Evolutionary conservation across 345 rosid species (phyloP), one percentile per base, ranked within the genome.

Genomic region (Bretschneidera sinensis): DNA sequence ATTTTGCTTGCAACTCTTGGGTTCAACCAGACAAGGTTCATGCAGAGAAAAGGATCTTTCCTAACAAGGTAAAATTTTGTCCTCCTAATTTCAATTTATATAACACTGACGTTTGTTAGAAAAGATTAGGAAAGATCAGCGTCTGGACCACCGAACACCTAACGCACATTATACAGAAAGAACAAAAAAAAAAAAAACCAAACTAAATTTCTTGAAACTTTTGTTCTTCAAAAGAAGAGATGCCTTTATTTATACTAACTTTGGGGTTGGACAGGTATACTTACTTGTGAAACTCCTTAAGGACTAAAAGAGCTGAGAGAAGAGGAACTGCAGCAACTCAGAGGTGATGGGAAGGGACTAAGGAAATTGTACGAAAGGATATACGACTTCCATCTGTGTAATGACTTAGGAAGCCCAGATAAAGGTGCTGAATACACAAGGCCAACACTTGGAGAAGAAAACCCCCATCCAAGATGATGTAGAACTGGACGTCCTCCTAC

Each of bases 1-100:
- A 80, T 55, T 85, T 85, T n/a, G 78, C 81, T 31, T 85, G 91
- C 75, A 68, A 77, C 15, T 80, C 91, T 31, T 82, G 87, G 91
- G 74, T 85, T 3, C 77, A 82, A 60, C 91, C 91, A 0, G 9
- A 68, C 50, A 67, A 48, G 51, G n/a, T n/a, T n/a, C n/a, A n/a
- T n/a, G n/a, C n/a, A n/a, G n/a, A n/a, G n/a, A n/a, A n/a, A n/a
- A n/a, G n/a, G n/a, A n/a, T n/a, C n/a, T n/a, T n/a, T n/a, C n/a
- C n/a, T n/a, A n/a, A n/a, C n/a, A n/a, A n/a, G n/a, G n/a, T n/a
- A n/a, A n/a, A n/a, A n/a, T n/a, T 31, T 31, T 9, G 9, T 31
- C 9, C n/a, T n/a, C n/a, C n/a, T n/a, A n/a, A n/a, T n/a, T n/a
- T n/a, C n/a, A n/a, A n/a, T n/a, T n/a, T n/a, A n/a, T n/a, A n/a